These are phyloP conservation scores for Suzukiozyma palmioleophila DNA, from an alignment of 1,139 yeast genomes.

Conservation along the genomic window DNA sequence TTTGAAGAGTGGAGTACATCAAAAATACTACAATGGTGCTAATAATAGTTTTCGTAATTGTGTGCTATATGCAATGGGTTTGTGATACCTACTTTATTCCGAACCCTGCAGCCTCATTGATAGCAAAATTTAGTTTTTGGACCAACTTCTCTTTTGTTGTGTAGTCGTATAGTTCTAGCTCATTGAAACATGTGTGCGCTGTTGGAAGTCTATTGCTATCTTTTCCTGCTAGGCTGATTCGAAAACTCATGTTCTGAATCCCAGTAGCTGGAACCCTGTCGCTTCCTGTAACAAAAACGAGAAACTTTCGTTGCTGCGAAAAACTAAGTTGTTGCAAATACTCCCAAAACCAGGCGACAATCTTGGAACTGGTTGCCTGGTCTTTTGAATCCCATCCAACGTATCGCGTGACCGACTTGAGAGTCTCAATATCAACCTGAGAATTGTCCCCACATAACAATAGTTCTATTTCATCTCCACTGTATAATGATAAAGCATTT, in stretches of 20 bases:
- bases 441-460: constrained; percentile 72
- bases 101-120: constrained; percentile 80
- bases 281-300: constrained; percentile 83
- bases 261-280: constrained; percentile 94
- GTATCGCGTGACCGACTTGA: constrained; percentile 71
- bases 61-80: background rate
- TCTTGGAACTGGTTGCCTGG: constrained; percentile 30
- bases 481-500: constrained; percentile 70
- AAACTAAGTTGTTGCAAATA: constrained; percentile 46
- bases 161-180: constrained; percentile 73
- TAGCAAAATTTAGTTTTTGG: constrained; percentile 58
- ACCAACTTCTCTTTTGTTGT: constrained; percentile 45
- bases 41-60: background rate
- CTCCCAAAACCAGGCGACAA: constrained; percentile 84
- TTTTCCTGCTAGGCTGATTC: constrained; percentile 50
- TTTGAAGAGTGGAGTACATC: too few species aligned
- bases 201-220: constrained; percentile 61
- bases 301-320: constrained; percentile 53
- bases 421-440: constrained; percentile 59
- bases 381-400: constrained; percentile 48
- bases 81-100: constrained; percentile 51
- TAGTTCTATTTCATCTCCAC: constrained; percentile 76
- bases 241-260: constrained; percentile 64
- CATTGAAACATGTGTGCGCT: constrained; percentile 94
- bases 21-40: background rate